phyloP scores from a whole-genome alignment of 306 rosid species.

The Gastrolobium villosum region DNA sequence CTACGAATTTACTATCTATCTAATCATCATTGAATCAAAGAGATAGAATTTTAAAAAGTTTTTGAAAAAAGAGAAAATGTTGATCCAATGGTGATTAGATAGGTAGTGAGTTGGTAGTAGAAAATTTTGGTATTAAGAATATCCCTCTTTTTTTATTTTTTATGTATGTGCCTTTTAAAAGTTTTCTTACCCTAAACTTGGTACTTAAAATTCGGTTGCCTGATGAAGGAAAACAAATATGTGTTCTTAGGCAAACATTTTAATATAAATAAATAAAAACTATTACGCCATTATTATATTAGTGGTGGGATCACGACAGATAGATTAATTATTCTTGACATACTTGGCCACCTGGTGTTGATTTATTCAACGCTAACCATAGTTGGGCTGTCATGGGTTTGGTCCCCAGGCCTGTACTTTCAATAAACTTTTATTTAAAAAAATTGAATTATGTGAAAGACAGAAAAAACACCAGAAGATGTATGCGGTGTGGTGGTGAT shows the following conservation, averaged over 20 bases:
- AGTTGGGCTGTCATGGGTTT: slow-evolving; percentile 10
- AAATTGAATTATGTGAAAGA: neutral
- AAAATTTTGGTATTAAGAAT: no score
- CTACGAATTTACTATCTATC: no score
- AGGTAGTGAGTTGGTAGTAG: no score
- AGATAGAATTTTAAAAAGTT: no score
- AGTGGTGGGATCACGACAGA: slow-evolving; percentile 19
- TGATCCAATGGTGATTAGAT: no score
- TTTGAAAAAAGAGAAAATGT: no score
- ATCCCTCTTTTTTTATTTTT: neutral
- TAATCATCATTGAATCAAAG: no score
- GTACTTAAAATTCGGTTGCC: neutral
- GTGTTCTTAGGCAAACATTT: neutral
- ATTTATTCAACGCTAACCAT: neutral
- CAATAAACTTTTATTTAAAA: neutral
- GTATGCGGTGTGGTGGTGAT: neutral
- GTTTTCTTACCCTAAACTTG: neutral
- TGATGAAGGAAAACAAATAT: neutral
- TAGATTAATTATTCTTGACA: neutral
- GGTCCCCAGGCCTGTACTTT: neutral
- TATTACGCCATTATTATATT: neutral
- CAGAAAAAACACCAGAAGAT: neutral
- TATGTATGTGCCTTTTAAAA: neutral
- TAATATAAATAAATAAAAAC: neutral
- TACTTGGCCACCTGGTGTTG: neutral